phyloP scores from a whole-genome alignment of 805 yeast genomes.

The Teunomyces gatunensis region DNA sequence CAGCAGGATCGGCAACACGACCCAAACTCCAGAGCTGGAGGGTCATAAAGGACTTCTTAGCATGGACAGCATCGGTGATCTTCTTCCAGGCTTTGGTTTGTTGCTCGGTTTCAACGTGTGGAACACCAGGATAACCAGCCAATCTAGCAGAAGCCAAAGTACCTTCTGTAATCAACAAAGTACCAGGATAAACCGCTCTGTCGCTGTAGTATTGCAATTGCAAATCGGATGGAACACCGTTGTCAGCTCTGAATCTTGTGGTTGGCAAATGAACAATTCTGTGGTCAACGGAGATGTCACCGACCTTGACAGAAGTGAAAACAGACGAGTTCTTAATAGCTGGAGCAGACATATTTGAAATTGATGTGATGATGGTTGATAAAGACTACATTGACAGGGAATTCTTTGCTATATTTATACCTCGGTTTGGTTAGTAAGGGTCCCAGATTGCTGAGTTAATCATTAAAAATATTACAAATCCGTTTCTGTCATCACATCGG shows the following conservation, averaged over 20 bases:
- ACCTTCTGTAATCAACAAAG: conserved; percentile 49
- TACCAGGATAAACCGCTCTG: conserved; percentile 55
- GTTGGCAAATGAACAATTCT: conserved; percentile 51
- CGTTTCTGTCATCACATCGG: too few species aligned
- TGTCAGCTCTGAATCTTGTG: conserved; percentile 44
- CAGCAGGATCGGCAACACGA: conserved; percentile 23
- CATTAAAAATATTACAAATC: too few species aligned
- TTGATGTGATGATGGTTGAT: background rate
- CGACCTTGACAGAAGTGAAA: conserved; percentile 44
- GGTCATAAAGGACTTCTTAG: conserved; percentile 10
- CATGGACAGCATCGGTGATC: conserved; percentile 15
- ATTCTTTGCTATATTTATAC: too few species aligned
- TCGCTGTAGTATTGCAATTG: conserved; percentile 53
- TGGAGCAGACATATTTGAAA: background rate
- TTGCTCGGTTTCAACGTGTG: conserved; percentile 19
- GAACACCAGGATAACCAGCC: conserved; percentile 29
- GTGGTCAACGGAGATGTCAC: conserved; percentile 26
- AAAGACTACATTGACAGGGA: too few species aligned
- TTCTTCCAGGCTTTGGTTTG: conserved; percentile 28
- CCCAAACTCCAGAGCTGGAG: conserved; percentile 16
- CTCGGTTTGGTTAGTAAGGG: too few species aligned
- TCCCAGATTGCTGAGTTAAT: too few species aligned
- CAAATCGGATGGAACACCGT: conserved; percentile 46
- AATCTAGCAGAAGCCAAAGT: conserved; percentile 27
- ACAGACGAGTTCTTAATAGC: conserved; percentile 30